A percentile compares a stretch with the other conserved stretches of the same genome.
Evolutionary conservation across 2,329 filamentous ascomycete genomes (phyloP).

Genomic region (Thelonectria blattea): DNA sequence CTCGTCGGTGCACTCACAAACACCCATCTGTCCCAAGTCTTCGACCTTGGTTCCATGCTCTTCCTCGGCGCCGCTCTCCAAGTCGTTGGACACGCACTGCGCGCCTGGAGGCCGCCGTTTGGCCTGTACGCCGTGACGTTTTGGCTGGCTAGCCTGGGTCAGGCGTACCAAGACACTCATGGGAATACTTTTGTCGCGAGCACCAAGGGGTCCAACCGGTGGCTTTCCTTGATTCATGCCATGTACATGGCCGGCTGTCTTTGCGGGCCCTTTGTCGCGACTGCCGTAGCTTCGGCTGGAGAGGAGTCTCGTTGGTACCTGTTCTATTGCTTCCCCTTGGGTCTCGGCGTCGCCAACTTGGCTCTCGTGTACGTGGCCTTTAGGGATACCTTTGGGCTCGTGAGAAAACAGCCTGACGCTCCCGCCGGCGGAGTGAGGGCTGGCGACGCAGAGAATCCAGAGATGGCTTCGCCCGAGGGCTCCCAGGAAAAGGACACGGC

Average conservation of each 20-base stretch:
- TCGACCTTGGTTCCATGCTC: conserved; percentile 64
- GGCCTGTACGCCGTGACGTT: conserved; percentile 63
- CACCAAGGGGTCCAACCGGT: conserved; percentile 59
- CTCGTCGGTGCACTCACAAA: conserved; percentile 63
- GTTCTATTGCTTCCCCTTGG: conserved; percentile 63
- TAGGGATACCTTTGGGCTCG: conserved; percentile 50
- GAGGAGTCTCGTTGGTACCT: conserved; percentile 54
- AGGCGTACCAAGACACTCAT: conserved; percentile 69
- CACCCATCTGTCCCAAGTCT: conserved; percentile 56
- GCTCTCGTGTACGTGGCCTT: conserved; percentile 55
- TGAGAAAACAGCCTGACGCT: conserved; percentile 26
- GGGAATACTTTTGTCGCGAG: conserved; percentile 66
- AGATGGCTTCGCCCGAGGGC: not conserved
- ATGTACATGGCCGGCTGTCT: conserved; percentile 65
- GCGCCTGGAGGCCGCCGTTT: conserved; percentile 64
- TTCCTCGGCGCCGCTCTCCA: conserved; percentile 62
- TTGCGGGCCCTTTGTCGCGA: conserved; percentile 61
- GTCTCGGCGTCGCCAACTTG: conserved; percentile 58
- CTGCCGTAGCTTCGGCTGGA: conserved; percentile 52
- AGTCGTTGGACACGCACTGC: conserved; percentile 57
- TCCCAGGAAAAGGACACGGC: conserved; percentile 43
- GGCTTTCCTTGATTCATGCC: conserved; percentile 69
- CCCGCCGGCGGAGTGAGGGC: conserved; percentile 5
- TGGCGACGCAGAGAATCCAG: conserved; percentile 1
- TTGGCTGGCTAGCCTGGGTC: conserved; percentile 62